Base-by-base conservation (phyloP, 768 basidiomycete species). In the Leucogyrophana mollusca region DNA sequence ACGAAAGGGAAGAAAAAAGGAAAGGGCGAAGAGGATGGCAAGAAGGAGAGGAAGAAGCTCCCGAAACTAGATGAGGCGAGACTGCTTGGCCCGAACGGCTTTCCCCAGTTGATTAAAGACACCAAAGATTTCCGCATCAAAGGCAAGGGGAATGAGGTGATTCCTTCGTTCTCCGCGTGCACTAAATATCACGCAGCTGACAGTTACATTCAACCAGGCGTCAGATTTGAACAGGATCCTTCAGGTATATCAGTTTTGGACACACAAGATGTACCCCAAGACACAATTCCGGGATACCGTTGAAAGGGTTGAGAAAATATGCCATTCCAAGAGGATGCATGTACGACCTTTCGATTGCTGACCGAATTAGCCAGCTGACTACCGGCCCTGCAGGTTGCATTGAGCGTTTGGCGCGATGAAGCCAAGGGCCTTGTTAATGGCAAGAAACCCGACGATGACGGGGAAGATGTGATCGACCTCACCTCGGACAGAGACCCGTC, bases 81-180 rank as follows among this genome's bases (percentile, higher is more conserved):
- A 47, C 62, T 99, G 47, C 68, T 94, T 11, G 82, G 85, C 4
- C 68, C 78, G 3, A 72, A 76, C 23, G 94, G 96, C 1, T 87
- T 99, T 56, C 91, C 90, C 2, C 74, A 78, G 39, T 74, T 99
- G 35, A 78, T 92, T 41, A 76, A 85, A 47, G 79, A 85, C 43
- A 77, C 85, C 21, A 91, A 90, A 67, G 70, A 78, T 47, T 90
- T 95, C 67, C 85, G 79, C 54, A 74, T 83, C 14, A 87, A 82
- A 55, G 94, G 94, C 6, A 97, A 96, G 62, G 94, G 94, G 0
- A 82, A 91, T 56, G 96, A 99, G 78, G 95, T 92, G 65, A 32
- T 41, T 18, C 27, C 18, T 13, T 36, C 21, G 46, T 22, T 47
- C 10, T 20, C 33, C 30, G 9, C 16, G n/a, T n/a, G n/a, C n/a